Percentiles rank a stretch among this genome's conserved stretches.
Conservation (phyloP, 257 asterid species). For the Scutellaria galericulata region DNA sequence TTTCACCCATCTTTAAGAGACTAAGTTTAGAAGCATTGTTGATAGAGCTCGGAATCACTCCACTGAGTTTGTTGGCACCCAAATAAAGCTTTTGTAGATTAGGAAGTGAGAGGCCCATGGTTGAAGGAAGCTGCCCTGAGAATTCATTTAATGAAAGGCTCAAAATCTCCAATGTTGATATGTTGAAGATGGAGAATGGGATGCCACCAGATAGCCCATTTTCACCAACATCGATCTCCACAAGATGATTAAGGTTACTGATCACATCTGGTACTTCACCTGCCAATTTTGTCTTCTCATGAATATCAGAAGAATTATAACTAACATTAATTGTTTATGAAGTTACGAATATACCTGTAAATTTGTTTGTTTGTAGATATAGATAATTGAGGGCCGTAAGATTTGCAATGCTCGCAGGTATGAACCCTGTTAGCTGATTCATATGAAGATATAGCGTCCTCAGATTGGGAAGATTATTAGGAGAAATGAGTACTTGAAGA, state of each 20-base stretch:
- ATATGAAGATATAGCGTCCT: conserved; percentile 33
- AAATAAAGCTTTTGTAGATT: conserved; percentile 34
- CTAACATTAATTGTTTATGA: no score
- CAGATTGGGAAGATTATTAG: conserved; percentile 31
- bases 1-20: conserved; percentile 21
- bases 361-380: conserved; percentile 34
- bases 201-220: conserved; percentile 41
- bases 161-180: conserved; percentile 35
- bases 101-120: conserved; percentile 43
- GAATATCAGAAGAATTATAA: no score
- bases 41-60: conserved; percentile 47
- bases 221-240: conserved; percentile 25
- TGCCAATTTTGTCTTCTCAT: neutral
- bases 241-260: conserved; percentile 41
- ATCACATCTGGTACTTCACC: conserved; percentile 58
- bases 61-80: conserved; percentile 39
- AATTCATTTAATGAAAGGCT: conserved; percentile 15
- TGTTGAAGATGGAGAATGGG: conserved; percentile 43
- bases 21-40: conserved; percentile 52
- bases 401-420: conserved; percentile 42
- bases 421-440: conserved; percentile 48
- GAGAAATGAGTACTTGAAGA: no score
- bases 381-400: conserved; percentile 39
- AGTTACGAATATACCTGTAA: conserved; percentile 37
- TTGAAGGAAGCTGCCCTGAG: conserved; percentile 40